These are phyloP conservation scores for Puccinia novopanici DNA, from an alignment of 1,284 basidiomycete species.

Conservation along the genomic window DNA sequence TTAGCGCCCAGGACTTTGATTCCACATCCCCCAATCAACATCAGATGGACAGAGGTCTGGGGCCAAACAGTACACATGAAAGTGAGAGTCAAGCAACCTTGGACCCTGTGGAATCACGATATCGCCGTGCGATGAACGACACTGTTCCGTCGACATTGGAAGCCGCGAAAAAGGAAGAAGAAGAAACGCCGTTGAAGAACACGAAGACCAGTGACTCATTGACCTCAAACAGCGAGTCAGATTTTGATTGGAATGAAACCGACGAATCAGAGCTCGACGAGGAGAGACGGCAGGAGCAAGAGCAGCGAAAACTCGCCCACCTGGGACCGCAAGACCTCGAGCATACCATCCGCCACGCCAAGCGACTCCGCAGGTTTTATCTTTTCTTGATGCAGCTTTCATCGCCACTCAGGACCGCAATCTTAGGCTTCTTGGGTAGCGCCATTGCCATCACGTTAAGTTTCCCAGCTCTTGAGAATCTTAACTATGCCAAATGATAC, in stretches of 20 bases:
- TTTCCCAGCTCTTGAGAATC: not conserved
- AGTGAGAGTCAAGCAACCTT: not conserved
- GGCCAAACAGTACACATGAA: not conserved
- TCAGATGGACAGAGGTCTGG: not conserved
- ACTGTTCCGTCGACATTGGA: not conserved
- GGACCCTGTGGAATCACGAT: slow-evolving; percentile 12
- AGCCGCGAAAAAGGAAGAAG: not conserved
- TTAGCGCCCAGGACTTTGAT: not conserved
- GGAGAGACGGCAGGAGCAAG: slow-evolving; percentile 1
- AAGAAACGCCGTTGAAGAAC: not conserved
- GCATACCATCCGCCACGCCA: slow-evolving; percentile 34
- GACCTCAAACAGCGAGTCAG: not conserved
- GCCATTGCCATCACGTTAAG: slow-evolving; percentile 44
- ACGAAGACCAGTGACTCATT: not conserved
- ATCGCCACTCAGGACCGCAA: slow-evolving; percentile 8
- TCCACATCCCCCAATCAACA: not conserved
- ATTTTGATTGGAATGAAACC: slow-evolving; percentile 40
- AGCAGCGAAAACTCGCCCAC: slow-evolving; percentile 4
- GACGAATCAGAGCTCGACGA: slow-evolving; percentile 47
- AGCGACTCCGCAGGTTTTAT: slow-evolving; percentile 35
- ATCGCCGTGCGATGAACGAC: slow-evolving; percentile 20
- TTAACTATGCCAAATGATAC: not conserved
- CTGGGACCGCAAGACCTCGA: slow-evolving; percentile 1
- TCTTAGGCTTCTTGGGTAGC: slow-evolving; percentile 34
- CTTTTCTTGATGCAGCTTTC: slow-evolving; percentile 26